These are phyloP conservation scores for Camillea tinctor DNA, from an alignment of 2,329 filamentous ascomycete species.

Conservation along the genomic window DNA sequence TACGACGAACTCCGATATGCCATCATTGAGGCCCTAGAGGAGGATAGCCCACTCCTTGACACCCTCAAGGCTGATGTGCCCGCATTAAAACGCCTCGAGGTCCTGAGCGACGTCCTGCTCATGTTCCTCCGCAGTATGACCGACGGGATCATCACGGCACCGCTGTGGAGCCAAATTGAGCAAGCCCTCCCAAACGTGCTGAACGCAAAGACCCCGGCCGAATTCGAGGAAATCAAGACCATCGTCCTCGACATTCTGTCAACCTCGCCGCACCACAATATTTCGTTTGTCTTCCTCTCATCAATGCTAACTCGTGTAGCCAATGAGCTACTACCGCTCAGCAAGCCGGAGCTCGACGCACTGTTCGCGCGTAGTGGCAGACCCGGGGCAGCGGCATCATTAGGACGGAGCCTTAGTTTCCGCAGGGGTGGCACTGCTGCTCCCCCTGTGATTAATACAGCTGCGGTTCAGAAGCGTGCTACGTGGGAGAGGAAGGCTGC, in stretches of 20 bases:
- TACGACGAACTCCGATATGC: constrained; percentile 29
- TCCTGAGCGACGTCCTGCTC: constrained; percentile 68
- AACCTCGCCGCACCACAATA: constrained; percentile 73
- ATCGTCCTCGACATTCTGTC: constrained; percentile 71
- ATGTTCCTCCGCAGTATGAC: constrained; percentile 72
- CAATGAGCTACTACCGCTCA: constrained; percentile 46
- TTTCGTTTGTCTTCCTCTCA: constrained; percentile 84
- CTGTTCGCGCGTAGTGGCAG: constrained; percentile 23
- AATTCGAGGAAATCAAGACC: constrained; percentile 45
- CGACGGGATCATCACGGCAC: constrained; percentile 73
- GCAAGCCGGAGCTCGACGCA: constrained; percentile 36
- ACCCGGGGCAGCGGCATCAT: constrained; percentile 12
- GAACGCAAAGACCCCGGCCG: constrained; percentile 15
- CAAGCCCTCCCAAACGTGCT: constrained; percentile 47
- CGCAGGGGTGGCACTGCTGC: constrained; percentile 30
- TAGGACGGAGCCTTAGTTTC: constrained; percentile 48
- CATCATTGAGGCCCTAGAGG: constrained; percentile 70
- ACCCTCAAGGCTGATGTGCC: constrained; percentile 63
- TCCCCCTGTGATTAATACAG: constrained; percentile 35
- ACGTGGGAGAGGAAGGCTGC: constrained; percentile 62
- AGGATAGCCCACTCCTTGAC: constrained; percentile 58
- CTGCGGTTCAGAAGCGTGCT: constrained; percentile 53
- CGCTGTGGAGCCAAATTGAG: constrained; percentile 70
- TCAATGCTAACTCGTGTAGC: constrained; percentile 65
- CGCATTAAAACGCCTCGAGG: constrained; percentile 69